phyloP scores from a whole-genome alignment of 257 asterid species.

The Cordia subcordata region DNA sequence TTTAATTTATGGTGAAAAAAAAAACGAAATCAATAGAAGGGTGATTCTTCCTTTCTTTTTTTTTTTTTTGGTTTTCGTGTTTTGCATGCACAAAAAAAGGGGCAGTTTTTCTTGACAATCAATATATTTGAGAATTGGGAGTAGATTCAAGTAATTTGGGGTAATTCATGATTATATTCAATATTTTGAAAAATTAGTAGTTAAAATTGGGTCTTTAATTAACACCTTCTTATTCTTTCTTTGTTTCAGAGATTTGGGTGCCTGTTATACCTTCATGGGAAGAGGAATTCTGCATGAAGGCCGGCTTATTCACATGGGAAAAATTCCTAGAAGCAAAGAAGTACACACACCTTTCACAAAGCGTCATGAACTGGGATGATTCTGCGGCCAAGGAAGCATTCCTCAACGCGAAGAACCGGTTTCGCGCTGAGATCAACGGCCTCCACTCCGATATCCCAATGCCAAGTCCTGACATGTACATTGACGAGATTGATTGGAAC shows the following conservation, averaged over 20 bases:
- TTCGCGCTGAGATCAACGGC: slow-evolving; percentile 8
- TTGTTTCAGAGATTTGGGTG: slow-evolving; percentile 11
- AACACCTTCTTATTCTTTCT: background rate
- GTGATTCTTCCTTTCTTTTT: too few species aligned
- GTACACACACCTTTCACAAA: background rate
- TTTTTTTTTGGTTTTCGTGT: too few species aligned
- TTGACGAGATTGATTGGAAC: slow-evolving; percentile 19
- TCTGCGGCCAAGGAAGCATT: slow-evolving; percentile 19
- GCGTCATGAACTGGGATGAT: slow-evolving; percentile 19
- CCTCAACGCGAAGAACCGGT: slow-evolving; percentile 7
- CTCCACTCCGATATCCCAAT: background rate
- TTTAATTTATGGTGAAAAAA: too few species aligned
- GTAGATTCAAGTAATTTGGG: too few species aligned
- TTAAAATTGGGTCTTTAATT: too few species aligned
- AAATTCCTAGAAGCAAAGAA: slow-evolving; percentile 15
- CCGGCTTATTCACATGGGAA: slow-evolving; percentile 18
- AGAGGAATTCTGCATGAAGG: slow-evolving; percentile 17
- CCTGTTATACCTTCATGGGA: slow-evolving; percentile 26
- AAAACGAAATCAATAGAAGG: too few species aligned
- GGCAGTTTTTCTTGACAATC: too few species aligned
- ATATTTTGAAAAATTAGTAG: too few species aligned
- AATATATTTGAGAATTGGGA: too few species aligned
- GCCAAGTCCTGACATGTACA: slow-evolving; percentile 10
- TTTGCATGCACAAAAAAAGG: too few species aligned
- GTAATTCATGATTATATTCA: too few species aligned